These are phyloP conservation scores for Verticillium nonalfalfae DNA, from an alignment of 2,329 filamentous ascomycete species.

Conservation along the genomic window DNA sequence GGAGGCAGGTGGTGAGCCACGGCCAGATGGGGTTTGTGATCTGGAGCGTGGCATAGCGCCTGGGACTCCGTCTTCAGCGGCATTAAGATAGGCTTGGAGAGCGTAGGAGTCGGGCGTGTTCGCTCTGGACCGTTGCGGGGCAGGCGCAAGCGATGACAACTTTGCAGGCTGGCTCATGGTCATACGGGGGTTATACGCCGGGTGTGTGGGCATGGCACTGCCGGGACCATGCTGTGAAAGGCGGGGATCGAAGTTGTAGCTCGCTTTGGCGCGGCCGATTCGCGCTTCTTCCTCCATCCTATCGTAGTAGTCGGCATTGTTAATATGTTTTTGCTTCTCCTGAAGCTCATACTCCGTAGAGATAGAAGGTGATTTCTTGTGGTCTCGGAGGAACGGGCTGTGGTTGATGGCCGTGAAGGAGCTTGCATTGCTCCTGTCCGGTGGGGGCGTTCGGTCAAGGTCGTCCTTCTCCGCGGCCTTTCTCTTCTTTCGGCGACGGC, in stretches of 20 bases:
- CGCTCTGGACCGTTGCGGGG: constrained; percentile 9
- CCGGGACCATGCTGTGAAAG: constrained; percentile 12
- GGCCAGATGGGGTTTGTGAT: constrained; percentile 13
- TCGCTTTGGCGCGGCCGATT: constrained; percentile 3
- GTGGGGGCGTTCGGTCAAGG: constrained; percentile 9
- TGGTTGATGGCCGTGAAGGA: constrained; percentile 11
- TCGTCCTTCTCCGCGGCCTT: constrained; percentile 17
- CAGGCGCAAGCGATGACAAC: constrained; percentile 12
- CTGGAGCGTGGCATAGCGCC: background rate
- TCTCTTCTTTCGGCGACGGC: constrained; percentile 32
- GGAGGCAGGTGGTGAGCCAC: constrained; percentile 5
- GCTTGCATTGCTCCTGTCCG: constrained; percentile 7
- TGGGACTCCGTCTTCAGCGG: constrained; percentile 15
- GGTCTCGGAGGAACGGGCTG: constrained; percentile 14
- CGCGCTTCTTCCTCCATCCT: constrained; percentile 22
- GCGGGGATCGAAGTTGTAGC: constrained; percentile 22
- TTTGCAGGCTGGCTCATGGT: constrained; percentile 15
- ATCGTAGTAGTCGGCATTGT: constrained; percentile 34
- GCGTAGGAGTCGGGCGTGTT: constrained; percentile 25
- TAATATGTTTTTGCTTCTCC: constrained; percentile 17
- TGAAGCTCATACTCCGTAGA: constrained; percentile 14
- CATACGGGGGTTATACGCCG: constrained; percentile 38
- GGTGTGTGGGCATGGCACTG: constrained; percentile 37
- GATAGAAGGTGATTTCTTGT: constrained; percentile 18
- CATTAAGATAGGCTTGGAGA: constrained; percentile 27